Conservation (phyloP, 495 filamentous ascomycete species). For the Mycothermus thermophilus region DNA sequence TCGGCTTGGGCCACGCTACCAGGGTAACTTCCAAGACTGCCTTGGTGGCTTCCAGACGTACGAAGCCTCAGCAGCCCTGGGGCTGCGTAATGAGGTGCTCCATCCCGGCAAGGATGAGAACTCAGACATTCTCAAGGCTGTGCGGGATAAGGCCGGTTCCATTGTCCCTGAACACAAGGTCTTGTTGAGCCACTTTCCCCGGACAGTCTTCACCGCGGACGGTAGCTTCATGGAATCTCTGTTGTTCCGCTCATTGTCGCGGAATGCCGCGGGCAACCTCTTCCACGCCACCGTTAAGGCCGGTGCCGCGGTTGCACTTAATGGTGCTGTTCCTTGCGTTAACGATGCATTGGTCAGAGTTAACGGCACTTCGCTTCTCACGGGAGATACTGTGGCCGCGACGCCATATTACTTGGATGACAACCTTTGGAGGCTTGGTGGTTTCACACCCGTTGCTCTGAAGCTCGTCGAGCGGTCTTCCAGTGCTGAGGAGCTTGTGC, state of each 20-base stretch:
- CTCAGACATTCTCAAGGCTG: slow-evolving; percentile 82
- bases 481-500: slow-evolving; percentile 52
- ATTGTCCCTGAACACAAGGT: slow-evolving; percentile 72
- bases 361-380: slow-evolving; percentile 67
- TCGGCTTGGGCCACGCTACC: slow-evolving; percentile 77
- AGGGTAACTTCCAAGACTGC: slow-evolving; percentile 92
- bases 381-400: slow-evolving; percentile 70
- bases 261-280: slow-evolving; percentile 55
- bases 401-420: slow-evolving; percentile 77
- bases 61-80: slow-evolving; percentile 80
- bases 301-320: slow-evolving; percentile 70
- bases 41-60: slow-evolving; percentile 95
- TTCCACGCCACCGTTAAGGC: slow-evolving; percentile 56
- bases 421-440: slow-evolving; percentile 80
- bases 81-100: slow-evolving; percentile 79
- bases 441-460: slow-evolving; percentile 69
- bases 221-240: slow-evolving; percentile 60
- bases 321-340: slow-evolving; percentile 73
- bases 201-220: slow-evolving; percentile 62
- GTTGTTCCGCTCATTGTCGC: slow-evolving; percentile 62
- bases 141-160: slow-evolving; percentile 63
- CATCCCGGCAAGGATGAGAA: slow-evolving; percentile 83
- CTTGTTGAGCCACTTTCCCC: slow-evolving; percentile 71
- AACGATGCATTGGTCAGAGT: slow-evolving; percentile 71
- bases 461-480: slow-evolving; percentile 67